These are phyloP conservation scores for Naganishia liquefaciens DNA, from an alignment of 1,284 basidiomycete species.

Conservation along the genomic window DNA sequence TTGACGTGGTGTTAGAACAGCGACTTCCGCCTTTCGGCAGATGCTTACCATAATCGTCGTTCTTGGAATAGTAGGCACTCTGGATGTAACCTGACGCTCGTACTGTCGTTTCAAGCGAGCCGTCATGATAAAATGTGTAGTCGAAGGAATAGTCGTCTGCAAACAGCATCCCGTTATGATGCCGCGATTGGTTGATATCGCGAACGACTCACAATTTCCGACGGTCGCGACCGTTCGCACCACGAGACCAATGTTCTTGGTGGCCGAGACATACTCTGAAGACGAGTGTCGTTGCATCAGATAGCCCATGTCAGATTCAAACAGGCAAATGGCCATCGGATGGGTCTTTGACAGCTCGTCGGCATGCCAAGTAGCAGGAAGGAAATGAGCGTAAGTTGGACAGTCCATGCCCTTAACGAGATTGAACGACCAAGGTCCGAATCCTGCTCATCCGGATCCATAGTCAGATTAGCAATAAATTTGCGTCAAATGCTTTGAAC, in stretches of 20 bases:
- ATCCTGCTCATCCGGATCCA: constrained; percentile 20
- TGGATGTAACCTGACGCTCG: constrained; percentile 50
- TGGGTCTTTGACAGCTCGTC: constrained; percentile 44
- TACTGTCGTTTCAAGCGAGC: constrained; percentile 45
- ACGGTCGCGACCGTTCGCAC: constrained; percentile 44
- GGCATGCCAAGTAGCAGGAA: constrained; percentile 43
- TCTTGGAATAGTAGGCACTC: constrained; percentile 44
- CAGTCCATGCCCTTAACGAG: constrained; percentile 38
- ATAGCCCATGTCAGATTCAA: constrained; percentile 42
- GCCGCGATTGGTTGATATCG: background rate
- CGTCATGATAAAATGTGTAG: constrained; percentile 48
- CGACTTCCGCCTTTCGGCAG: no score
- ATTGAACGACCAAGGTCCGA: constrained; percentile 22
- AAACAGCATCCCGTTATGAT: background rate
- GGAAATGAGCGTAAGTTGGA: constrained; percentile 40
- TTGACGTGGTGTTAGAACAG: no score
- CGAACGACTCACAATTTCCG: constrained; percentile 32
- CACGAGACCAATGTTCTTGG: constrained; percentile 46
- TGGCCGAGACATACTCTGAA: constrained; percentile 38
- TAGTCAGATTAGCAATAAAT: constrained; percentile 1
- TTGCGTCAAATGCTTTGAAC: background rate
- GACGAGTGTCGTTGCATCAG: constrained; percentile 46
- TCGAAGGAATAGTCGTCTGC: constrained; percentile 43
- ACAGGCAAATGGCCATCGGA: constrained; percentile 44
- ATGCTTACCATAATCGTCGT: constrained; percentile 40